Base-by-base conservation (phyloP, 371 early-diverging fungal genomes). In the Phascolomyces articulosus region DNA sequence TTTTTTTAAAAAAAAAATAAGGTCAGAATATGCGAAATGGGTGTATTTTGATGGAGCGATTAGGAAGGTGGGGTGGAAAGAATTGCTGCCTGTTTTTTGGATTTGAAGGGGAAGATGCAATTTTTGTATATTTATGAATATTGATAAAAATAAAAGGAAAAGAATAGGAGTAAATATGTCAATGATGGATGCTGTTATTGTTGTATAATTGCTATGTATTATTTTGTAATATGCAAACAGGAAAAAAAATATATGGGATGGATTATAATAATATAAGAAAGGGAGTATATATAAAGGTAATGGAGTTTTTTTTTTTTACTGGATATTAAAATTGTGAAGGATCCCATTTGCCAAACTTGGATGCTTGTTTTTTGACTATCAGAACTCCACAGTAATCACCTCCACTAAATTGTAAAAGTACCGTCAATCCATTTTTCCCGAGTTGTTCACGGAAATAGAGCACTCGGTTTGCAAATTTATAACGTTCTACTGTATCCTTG, bases 301-400 rank as follows among this genome's bases (percentile, higher is more conserved):
- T n/a, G n/a, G n/a, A n/a, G n/a, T n/a, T n/a, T n/a, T n/a, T n/a
- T n/a, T n/a, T n/a, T n/a, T n/a, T n/a, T n/a, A n/a, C n/a, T 53
- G 29, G 34, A 55, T 1, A 18, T 10, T 55, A 29, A 2, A 55
- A 16, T 20, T 13, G 59, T 29, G 69, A 65, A 23, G 73, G 77
- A 62, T 77, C 67, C 80, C 80, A 80, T 57, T 29, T 38, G 16
- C 77, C 80, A 41, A 63, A 55, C 59, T 77, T 76, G 20, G 64
- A 55, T 16, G 62, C 58, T 24, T 70, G 67, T 58, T 77, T 71
- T 57, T 65, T 65, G 21, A 70, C 75, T 15, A 77, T 54, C 13
- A 69, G 20, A 29, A 68, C 44, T 15, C 47, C 41, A 24, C 54
- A 31, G 20, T 40, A 20, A 18, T 73, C 58, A 23, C 21, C 58